Percentiles rank a stretch among this genome's conserved stretches.
phyloP scores from a whole-genome alignment of 1,284 basidiomycete genomes.

The Sanghuangporus weigelae region DNA sequence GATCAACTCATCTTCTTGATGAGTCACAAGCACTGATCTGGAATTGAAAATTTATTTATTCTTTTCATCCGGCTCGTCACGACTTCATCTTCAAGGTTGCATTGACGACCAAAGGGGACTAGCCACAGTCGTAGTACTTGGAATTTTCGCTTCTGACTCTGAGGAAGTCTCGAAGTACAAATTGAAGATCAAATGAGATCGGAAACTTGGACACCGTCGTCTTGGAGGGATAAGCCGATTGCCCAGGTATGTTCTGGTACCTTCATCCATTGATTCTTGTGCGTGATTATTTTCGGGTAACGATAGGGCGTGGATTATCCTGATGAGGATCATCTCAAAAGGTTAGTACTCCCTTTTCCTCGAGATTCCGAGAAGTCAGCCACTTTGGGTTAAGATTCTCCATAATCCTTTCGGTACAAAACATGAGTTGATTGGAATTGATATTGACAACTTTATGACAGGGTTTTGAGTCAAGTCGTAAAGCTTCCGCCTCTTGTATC shows the following conservation, averaged over 20 bases:
- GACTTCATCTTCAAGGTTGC: background rate
- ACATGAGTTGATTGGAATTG: background rate
- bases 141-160: no score
- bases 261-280: background rate
- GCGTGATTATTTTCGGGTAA: background rate
- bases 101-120: no score
- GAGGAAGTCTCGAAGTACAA: background rate
- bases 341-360: conserved; percentile 21
- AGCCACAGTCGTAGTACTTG: background rate
- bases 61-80: background rate
- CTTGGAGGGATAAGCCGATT: conserved; percentile 47
- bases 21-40: no score
- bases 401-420: no score
- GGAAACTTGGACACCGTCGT: conserved; percentile 42
- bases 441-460: conserved; percentile 25
- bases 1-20: no score
- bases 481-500: conserved; percentile 85
- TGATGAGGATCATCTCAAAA: conserved; percentile 29
- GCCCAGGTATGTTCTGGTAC: conserved; percentile 35
- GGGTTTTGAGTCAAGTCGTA: conserved; percentile 72
- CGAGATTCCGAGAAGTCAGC: background rate
- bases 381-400: background rate
- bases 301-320: conserved; percentile 32
- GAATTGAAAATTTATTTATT: background rate
- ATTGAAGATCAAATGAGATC: background rate